Conservation (phyloP, 2,329 filamentous ascomycete species). For the Atkinsonella hypoxylon region DNA sequence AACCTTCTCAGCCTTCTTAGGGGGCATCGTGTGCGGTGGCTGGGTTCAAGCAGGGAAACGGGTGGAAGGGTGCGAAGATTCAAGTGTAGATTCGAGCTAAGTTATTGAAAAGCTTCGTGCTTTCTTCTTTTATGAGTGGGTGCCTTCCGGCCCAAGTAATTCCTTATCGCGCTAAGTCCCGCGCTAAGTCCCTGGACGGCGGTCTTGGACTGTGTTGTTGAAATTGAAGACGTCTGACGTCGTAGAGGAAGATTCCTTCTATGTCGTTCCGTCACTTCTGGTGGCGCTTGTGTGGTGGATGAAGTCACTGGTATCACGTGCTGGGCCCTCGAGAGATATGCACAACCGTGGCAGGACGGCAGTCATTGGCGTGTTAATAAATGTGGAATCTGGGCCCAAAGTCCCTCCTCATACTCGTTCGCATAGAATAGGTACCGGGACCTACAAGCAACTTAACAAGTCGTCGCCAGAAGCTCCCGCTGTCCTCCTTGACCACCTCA, state of each 20-base stretch:
- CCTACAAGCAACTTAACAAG: neutral
- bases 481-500: slow-evolving; percentile 9
- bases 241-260: slow-evolving; percentile 6
- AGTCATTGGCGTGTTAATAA: neutral
- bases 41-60: slow-evolving; percentile 7
- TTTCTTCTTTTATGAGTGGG: neutral
- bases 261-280: slow-evolving; percentile 10
- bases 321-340: slow-evolving; percentile 4
- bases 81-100: neutral
- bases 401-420: neutral
- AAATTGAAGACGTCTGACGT: slow-evolving; percentile 5
- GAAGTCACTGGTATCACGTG: slow-evolving; percentile 17
- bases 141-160: neutral
- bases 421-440: neutral
- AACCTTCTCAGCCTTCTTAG: slow-evolving; percentile 49
- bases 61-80: neutral
- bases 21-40: slow-evolving; percentile 50
- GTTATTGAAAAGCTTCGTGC: neutral
- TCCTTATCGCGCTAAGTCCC: too few relatives aligned
- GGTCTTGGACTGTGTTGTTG: neutral
- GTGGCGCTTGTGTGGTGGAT: slow-evolving; percentile 14
- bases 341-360: neutral
- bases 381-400: neutral
- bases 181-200: neutral
- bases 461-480: slow-evolving; percentile 9